Conservation (phyloP, 164 flowering plant genomes). For the Sextonia rubra region DNA sequence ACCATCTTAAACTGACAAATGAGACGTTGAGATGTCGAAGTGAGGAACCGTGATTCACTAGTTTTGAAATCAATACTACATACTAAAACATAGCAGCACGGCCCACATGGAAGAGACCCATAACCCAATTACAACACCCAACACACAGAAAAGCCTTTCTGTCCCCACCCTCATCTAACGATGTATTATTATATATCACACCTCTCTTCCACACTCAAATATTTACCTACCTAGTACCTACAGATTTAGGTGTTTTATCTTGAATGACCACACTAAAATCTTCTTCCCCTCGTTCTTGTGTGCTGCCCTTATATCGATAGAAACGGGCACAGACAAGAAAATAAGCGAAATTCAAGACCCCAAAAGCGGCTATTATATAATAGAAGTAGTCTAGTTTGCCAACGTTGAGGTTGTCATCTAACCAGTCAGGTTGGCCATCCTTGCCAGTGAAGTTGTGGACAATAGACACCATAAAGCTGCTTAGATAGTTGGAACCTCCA, state of each 20-base stretch:
- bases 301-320: conserved; percentile 40
- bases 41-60: no score
- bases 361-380: conserved; percentile 32
- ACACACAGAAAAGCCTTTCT: no score
- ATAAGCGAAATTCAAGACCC: conserved; percentile 30
- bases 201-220: not conserved
- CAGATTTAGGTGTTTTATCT: not conserved
- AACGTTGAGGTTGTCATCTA: conserved; percentile 40
- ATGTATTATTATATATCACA: no score
- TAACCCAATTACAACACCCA: no score
- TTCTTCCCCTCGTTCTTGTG: not conserved
- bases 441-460: conserved; percentile 40
- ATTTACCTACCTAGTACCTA: not conserved
- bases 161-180: no score
- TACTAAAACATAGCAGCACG: no score
- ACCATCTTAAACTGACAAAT: no score
- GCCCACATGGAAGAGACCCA: no score
- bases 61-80: no score
- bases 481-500: conserved; percentile 57
- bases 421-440: conserved; percentile 31
- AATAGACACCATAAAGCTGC: conserved; percentile 39
- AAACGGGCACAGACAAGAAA: conserved; percentile 32
- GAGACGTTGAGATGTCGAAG: no score
- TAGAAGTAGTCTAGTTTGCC: conserved; percentile 47
- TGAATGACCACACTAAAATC: not conserved